Conservation (phyloP, 2,329 filamentous ascomycete genomes). For the Colletotrichum lupini region DNA sequence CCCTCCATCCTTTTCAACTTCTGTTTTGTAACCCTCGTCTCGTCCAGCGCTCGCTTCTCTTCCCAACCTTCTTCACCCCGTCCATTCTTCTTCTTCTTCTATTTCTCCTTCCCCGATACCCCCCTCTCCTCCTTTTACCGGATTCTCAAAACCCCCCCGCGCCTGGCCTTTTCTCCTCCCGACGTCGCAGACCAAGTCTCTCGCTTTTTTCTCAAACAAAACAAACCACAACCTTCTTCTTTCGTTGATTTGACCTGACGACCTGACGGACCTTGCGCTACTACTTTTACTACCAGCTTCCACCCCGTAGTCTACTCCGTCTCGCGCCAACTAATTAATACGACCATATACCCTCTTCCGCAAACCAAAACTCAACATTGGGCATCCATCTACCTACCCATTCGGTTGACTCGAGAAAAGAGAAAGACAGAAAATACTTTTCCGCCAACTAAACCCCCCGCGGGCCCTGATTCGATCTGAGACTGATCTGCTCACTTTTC, state of each 20-base stretch:
- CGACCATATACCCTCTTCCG: not conserved
- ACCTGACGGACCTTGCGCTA: conserved; percentile 1
- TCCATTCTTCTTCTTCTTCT: conserved; percentile 1
- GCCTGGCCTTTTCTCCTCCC: conserved; percentile 27
- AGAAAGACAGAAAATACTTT: not conserved
- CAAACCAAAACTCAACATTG: not conserved
- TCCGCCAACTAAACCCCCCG: not conserved
- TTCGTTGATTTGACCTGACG: conserved; percentile 13
- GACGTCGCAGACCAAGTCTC: conserved; percentile 33
- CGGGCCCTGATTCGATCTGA: not conserved
- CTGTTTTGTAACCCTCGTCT: conserved; percentile 24
- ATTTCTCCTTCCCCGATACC: conserved; percentile 22
- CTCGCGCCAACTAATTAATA: conserved; percentile 22
- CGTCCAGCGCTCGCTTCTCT: conserved; percentile 27
- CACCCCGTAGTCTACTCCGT: not conserved
- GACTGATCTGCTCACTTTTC: conserved; percentile 24
- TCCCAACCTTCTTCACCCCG: conserved; percentile 21
- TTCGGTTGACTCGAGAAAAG: not conserved
- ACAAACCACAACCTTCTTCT: conserved; percentile 7
- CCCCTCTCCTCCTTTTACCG: conserved; percentile 9
- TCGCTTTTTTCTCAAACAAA: conserved; percentile 19
- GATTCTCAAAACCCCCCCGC: conserved; percentile 20
- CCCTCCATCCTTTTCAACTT: conserved; percentile 27
- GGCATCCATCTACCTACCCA: not conserved
- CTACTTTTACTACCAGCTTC: not conserved